These are phyloP conservation scores for Starmera dryadoides DNA, from an alignment of 805 yeast genomes.

Conservation along the genomic window DNA sequence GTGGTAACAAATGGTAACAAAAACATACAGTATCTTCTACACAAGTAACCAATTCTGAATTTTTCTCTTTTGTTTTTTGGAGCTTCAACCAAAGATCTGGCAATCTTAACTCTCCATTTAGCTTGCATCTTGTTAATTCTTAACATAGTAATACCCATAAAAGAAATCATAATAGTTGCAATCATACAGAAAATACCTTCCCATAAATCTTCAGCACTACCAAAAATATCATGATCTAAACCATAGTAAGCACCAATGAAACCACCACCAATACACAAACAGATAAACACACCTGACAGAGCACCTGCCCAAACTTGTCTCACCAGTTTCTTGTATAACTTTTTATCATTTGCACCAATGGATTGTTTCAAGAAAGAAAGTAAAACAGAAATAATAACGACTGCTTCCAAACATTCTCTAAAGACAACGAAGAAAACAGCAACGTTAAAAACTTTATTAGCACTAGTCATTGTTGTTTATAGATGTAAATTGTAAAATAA, in stretches of 20 bases:
- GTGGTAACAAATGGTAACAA: constrained; percentile 85
- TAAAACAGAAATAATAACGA: constrained; percentile 83
- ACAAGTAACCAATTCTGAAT: constrained; percentile 44
- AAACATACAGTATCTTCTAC: constrained; percentile 81
- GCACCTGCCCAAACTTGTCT: constrained; percentile 88
- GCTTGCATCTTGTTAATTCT: constrained; percentile 94
- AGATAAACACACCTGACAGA: constrained; percentile 59
- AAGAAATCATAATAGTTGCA: constrained; percentile 81
- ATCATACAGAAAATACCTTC: constrained; percentile 91
- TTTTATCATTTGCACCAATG: constrained; percentile 47
- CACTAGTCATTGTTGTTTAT: neutral
- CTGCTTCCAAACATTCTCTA: constrained; percentile 92
- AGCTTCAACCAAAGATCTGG: constrained; percentile 63
- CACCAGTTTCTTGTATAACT: constrained; percentile 52
- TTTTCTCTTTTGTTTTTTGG: constrained; percentile 44
- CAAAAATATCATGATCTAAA: constrained; percentile 76
- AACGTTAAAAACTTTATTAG: constrained; percentile 32
- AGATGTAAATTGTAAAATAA: too few relatives aligned
- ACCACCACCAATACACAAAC: constrained; percentile 84
- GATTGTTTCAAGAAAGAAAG: constrained; percentile 90
- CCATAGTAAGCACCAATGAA: constrained; percentile 92
- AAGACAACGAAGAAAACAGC: constrained; percentile 81
- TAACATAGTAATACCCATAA: constrained; percentile 96
- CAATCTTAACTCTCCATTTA: constrained; percentile 95
- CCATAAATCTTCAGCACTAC: constrained; percentile 88